A percentile compares a stretch with the other conserved stretches of the same genome.
phyloP scores from a whole-genome alignment of 176 grass and related monocot species.

The Juncus effusus region DNA sequence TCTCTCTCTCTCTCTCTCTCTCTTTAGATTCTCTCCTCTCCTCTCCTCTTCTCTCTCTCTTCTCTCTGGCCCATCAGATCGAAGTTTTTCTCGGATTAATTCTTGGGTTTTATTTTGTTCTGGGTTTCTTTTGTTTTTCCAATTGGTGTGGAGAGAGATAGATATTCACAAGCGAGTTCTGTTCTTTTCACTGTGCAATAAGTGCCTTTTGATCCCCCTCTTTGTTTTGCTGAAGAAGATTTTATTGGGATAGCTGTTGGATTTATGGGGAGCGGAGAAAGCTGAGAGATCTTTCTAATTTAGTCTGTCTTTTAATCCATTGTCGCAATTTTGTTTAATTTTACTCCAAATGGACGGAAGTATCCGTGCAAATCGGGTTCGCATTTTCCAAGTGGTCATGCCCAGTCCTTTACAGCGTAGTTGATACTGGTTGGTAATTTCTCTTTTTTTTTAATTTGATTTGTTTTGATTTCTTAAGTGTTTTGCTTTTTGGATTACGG shows the following conservation, averaged over 20 bases:
- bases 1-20: background rate
- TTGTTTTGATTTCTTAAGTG: slow-evolving; percentile 13
- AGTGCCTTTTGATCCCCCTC: slow-evolving; percentile 29
- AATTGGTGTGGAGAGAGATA: slow-evolving; percentile 26
- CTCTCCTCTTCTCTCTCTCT: background rate
- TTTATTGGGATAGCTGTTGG: slow-evolving; percentile 22
- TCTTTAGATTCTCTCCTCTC: background rate
- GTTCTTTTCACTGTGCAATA: slow-evolving; percentile 8
- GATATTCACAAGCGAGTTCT: slow-evolving; percentile 7
- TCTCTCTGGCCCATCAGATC: slow-evolving; percentile 55
- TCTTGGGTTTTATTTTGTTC: background rate
- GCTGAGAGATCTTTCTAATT: slow-evolving; percentile 22
- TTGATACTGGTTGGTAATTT: slow-evolving; percentile 17
- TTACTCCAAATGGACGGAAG: background rate
- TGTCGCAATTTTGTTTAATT: slow-evolving; percentile 6
- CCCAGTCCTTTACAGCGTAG: background rate
- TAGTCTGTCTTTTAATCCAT: slow-evolving; percentile 3
- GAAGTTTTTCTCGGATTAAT: slow-evolving; percentile 34
- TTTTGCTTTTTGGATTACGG: no score
- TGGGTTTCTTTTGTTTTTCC: background rate
- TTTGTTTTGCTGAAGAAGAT: slow-evolving; percentile 1
- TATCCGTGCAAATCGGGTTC: background rate
- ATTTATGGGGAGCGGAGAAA: slow-evolving; percentile 28
- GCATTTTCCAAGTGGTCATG: slow-evolving; percentile 8
- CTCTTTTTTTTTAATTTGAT: background rate